Evolutionary conservation across 2,329 filamentous ascomycete genomes (phyloP), one percentile per base, ranked within the genome.

Genomic region (Calonectria honghensis): DNA sequence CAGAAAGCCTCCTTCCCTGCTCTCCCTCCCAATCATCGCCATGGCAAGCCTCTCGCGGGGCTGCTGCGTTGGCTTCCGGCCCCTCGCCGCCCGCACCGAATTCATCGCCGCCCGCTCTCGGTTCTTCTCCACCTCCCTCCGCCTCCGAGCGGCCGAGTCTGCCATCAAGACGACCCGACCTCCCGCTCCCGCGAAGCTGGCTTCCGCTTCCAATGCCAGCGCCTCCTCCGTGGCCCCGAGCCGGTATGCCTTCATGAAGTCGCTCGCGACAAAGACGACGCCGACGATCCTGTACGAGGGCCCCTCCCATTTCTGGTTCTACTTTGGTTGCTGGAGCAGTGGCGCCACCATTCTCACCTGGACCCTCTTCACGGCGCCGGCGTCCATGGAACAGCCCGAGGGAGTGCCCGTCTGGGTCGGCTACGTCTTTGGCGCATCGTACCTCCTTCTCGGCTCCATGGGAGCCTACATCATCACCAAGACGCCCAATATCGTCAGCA

Each of bases 261-360:
- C 88, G 73, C 88, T 95, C 48, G 89, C 91, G 18, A 85, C 86
- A 73, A 90, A 91, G 76, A 81, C 87, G n/a, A 85, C 87, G 2
- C 88, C 90, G 6, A 91, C 93, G 10, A 84, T 90, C 4, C 87
- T 95, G 54, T 95, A 94, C 86, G 88, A 93, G 79, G 89, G 90
- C 1, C 91, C 91, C 18, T 91, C 92, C 1, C 92, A 94, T 79
- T 89, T 90, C 72, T 88, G 89, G 84, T 93, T 92, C 83, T 88
- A 93, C 75, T 81, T 90, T 77, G 90, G 90, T 59, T 91, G 91
- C 81, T 92, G 93, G 83, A 83, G 85, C 18, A 89, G 90, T 32
- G 90, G 90, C 2, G 74, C 87, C 29, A 89, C 80, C 10, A 82
- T 86, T 37, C 73, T 86, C 24, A 72, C 78, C 0, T 86, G 85